These are phyloP conservation scores for Aspergillus kassunensis DNA, from an alignment of 495 filamentous ascomycete genomes.

Conservation along the genomic window DNA sequence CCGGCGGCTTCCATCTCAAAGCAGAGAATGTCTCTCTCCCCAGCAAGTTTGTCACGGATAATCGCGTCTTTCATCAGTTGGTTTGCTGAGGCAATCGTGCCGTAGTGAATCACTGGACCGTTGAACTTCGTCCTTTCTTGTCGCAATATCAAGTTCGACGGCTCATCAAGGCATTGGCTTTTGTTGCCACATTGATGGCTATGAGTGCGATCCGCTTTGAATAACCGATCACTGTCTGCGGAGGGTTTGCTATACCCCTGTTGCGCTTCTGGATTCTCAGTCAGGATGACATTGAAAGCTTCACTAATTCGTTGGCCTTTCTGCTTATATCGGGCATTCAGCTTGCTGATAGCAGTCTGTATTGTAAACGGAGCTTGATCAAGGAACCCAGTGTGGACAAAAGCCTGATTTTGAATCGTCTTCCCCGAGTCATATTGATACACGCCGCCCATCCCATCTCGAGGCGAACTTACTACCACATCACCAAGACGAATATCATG, in stretches of 20 bases:
- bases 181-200: too few relatives aligned
- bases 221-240: too few relatives aligned
- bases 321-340: not conserved
- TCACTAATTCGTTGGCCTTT: not conserved
- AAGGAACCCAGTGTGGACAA: not conserved
- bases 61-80: slow-evolving; percentile 13
- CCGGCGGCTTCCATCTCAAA: slow-evolving; percentile 7
- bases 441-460: slow-evolving; percentile 18
- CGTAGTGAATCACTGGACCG: slow-evolving; percentile 17
- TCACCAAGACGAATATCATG: slow-evolving; percentile 34
- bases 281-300: not conserved
- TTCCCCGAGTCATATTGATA: slow-evolving; percentile 34
- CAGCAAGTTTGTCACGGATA: not conserved
- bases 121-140: not conserved
- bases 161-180: too few relatives aligned
- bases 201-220: not conserved
- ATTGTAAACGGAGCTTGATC: not conserved
- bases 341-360: not conserved
- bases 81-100: slow-evolving; percentile 19
- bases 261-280: too few relatives aligned
- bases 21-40: not conserved
- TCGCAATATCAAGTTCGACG: not conserved
- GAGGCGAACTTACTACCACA: slow-evolving; percentile 31
- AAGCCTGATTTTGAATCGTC: not conserved
- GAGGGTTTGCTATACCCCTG: not conserved